These are phyloP conservation scores for Penicillium pulvis DNA, from an alignment of 495 filamentous ascomycete genomes.

Conservation along the genomic window DNA sequence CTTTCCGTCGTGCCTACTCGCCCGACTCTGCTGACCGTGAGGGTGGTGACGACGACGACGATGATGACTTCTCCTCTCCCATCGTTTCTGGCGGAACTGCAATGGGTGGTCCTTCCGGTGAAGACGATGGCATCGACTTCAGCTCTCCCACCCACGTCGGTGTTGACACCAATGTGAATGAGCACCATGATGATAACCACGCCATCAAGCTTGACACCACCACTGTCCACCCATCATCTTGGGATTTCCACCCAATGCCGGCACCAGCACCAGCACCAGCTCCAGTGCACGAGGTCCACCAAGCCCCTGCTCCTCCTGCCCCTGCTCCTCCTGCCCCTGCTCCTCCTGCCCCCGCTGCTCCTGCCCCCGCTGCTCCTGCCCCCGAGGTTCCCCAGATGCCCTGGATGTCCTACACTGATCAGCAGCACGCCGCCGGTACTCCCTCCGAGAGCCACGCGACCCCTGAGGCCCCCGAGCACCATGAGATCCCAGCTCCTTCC, in stretches of 20 bases:
- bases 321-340: too few species aligned
- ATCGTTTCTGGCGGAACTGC: conserved; percentile 18
- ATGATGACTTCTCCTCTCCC: not conserved
- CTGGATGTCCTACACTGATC: conserved; percentile 6
- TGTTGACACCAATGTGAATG: conserved; percentile 25
- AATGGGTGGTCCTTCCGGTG: conserved; percentile 26
- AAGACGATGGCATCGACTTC: conserved; percentile 24
- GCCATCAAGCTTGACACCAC: conserved; percentile 27
- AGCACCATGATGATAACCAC: conserved; percentile 32
- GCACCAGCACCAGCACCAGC: conserved; percentile 1
- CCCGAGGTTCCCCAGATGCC: conserved; percentile 8
- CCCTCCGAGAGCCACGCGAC: not conserved
- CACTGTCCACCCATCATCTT: conserved; percentile 13
- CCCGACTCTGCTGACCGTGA: conserved; percentile 6
- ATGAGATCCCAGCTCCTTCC: not conserved
- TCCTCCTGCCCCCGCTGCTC: not conserved
- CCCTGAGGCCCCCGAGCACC: not conserved
- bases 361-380: too few species aligned
- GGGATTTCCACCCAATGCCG: not conserved
- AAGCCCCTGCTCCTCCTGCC: not conserved
- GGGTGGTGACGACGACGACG: conserved; percentile 9
- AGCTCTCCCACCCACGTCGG: conserved; percentile 10
- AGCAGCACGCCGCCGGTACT: not conserved
- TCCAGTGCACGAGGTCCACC: conserved; percentile 6
- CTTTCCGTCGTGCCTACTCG: conserved; percentile 10